These are phyloP conservation scores for Oryza punctata DNA, from an alignment of 176 grass and related monocot genomes.

Conservation along the genomic window DNA sequence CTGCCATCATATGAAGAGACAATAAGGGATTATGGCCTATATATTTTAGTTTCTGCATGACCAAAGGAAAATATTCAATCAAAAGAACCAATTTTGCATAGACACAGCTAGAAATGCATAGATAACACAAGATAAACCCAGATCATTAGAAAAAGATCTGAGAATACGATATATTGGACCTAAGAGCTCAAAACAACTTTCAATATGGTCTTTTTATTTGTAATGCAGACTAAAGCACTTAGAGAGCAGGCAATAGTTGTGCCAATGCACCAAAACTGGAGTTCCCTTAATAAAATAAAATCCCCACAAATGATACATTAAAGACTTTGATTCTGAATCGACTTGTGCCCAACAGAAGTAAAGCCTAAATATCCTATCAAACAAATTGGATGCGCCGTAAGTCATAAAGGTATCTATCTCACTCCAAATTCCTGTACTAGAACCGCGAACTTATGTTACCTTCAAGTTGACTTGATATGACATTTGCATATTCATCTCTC, in stretches of 20 bases:
- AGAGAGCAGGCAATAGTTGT: neutral
- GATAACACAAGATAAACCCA: neutral
- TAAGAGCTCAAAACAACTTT: neutral
- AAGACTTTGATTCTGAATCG: neutral
- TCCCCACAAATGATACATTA: neutral
- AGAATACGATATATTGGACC: neutral
- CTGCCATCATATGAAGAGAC: constrained; percentile 41
- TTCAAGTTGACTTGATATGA: constrained; percentile 50
- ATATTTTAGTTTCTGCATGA: neutral
- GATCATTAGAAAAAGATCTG: neutral
- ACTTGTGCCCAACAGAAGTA: neutral
- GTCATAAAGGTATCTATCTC: neutral
- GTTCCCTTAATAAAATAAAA: constrained; percentile 8
- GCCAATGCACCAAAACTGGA: neutral
- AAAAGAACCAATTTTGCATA: neutral
- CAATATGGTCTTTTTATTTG: neutral
- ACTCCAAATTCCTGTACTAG: neutral
- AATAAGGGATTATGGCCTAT: constrained; percentile 13
- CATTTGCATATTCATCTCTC: constrained; percentile 51
- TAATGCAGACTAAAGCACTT: neutral
- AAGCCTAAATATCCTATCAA: neutral
- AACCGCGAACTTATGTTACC: constrained; percentile 38
- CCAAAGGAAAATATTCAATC: neutral
- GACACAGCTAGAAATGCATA: neutral
- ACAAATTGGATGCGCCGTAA: neutral